Percentiles rank a stretch among this genome's conserved stretches.
phyloP scores from a whole-genome alignment of 2,329 filamentous ascomycete genomes.

The Botrytis galanthina region DNA sequence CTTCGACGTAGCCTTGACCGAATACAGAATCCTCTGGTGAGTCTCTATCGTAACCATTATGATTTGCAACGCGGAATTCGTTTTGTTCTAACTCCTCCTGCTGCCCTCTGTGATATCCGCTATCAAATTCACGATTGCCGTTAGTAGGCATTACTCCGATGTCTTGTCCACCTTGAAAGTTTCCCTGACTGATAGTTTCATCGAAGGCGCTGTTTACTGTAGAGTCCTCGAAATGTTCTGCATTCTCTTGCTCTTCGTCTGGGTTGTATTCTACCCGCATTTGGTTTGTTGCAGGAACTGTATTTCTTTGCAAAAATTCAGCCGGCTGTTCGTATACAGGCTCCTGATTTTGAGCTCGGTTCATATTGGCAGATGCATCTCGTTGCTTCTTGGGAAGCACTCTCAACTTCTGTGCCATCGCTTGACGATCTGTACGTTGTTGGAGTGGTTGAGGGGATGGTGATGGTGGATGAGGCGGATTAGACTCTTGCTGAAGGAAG shows the following conservation, averaged over 20 bases:
- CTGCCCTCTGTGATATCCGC: neutral
- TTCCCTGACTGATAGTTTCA: conserved; percentile 11
- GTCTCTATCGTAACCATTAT: neutral
- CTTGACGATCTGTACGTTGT: neutral
- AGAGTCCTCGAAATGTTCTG: conserved; percentile 3
- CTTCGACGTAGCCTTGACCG: neutral
- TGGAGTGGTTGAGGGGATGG: conserved; percentile 5
- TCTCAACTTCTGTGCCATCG: conserved; percentile 1
- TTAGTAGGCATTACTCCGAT: neutral
- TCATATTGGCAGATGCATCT: conserved; percentile 1
- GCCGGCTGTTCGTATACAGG: neutral
- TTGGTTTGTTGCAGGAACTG: neutral
- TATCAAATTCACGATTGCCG: neutral
- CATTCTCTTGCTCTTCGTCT: neutral
- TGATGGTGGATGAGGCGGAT: neutral
- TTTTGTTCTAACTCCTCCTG: neutral
- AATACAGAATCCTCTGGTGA: neutral
- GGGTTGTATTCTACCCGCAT: neutral
- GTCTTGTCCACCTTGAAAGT: neutral
- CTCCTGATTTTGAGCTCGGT: neutral
- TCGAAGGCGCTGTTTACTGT: conserved; percentile 13
- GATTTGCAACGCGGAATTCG: neutral
- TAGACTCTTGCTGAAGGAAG: neutral
- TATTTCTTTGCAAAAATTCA: neutral
- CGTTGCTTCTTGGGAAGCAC: conserved; percentile 1